A percentile compares a stretch with the other conserved stretches of the same genome.
These are phyloP conservation scores for Coccinonectria pachysandricola DNA, from an alignment of 2,329 filamentous ascomycete genomes.

Conservation along the genomic window DNA sequence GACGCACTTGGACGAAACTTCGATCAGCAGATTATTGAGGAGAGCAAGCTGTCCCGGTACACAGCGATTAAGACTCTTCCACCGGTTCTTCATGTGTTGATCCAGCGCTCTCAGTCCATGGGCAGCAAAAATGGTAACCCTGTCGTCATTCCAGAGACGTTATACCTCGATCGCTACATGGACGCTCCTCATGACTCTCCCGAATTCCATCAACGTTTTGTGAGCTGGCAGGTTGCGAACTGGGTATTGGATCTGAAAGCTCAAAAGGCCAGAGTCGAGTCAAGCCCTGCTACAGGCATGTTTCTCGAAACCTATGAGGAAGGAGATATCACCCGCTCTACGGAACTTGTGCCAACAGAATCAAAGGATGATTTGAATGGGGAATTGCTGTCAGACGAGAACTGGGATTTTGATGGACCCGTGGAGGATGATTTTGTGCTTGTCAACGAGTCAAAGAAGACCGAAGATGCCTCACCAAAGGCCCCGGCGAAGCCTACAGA, in stretches of 20 bases:
- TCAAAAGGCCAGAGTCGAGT: conserved; percentile 18
- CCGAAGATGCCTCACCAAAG: not conserved
- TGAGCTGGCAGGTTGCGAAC: conserved; percentile 66
- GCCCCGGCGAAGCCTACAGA: conserved; percentile 5
- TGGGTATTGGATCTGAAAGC: conserved; percentile 47
- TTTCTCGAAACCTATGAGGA: conserved; percentile 18
- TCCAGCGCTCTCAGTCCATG: conserved; percentile 72
- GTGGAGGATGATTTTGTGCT: conserved; percentile 27
- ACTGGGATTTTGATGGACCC: conserved; percentile 29
- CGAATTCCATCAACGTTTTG: conserved; percentile 53
- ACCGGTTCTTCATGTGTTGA: conserved; percentile 78
- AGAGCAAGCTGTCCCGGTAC: conserved; percentile 52
- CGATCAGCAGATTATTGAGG: conserved; percentile 64
- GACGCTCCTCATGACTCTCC: conserved; percentile 50
- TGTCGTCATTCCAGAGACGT: conserved; percentile 65
- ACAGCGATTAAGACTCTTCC: conserved; percentile 67
- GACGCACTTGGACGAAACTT: conserved; percentile 78
- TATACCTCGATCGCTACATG: conserved; percentile 86
- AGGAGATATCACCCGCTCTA: conserved; percentile 2
- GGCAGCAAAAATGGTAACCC: conserved; percentile 66
- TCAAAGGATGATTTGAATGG: conserved; percentile 2
- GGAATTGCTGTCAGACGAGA: conserved; percentile 13
- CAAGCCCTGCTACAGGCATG: conserved; percentile 15
- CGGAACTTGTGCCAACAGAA: not conserved
- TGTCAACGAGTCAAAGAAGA: conserved; percentile 11